phyloP scores from a whole-genome alignment of 352 stramenopile species.

The Phytopythium delawarense region DNA sequence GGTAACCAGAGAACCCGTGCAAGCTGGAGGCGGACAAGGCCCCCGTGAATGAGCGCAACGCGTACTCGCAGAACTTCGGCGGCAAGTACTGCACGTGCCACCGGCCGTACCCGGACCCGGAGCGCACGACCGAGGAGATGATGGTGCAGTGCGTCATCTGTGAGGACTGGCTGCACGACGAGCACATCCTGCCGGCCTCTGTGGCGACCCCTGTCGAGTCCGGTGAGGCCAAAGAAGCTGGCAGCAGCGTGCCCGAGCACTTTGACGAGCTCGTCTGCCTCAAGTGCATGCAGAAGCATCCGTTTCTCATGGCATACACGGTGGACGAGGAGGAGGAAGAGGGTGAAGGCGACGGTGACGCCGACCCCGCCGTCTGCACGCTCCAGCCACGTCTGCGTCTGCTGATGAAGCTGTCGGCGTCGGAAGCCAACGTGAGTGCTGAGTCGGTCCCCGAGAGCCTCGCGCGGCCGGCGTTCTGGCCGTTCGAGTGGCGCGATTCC shows the following conservation, averaged over 20 bases:
- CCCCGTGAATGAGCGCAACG: constrained; percentile 44
- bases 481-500: constrained; percentile 47
- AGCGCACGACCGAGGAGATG: constrained; percentile 54
- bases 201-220: not conserved
- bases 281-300: constrained; percentile 57
- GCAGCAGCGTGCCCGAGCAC: constrained; percentile 14
- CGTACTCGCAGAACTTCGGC: constrained; percentile 71
- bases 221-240: not conserved
- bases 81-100: constrained; percentile 69
- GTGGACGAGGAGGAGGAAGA: constrained; percentile 16
- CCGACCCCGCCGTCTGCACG: not conserved
- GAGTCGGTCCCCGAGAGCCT: not conserved
- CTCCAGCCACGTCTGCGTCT: constrained; percentile 3
- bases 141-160: constrained; percentile 80
- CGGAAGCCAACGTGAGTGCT: constrained; percentile 1
- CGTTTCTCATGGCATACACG: constrained; percentile 60
- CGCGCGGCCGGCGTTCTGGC: constrained; percentile 59
- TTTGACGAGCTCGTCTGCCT: constrained; percentile 72
- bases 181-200: constrained; percentile 40
- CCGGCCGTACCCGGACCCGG: constrained; percentile 69
- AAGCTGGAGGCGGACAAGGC: constrained; percentile 53
- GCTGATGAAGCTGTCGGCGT: constrained; percentile 7
- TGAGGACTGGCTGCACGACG: constrained; percentile 77
- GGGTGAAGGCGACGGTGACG: constrained; percentile 5
- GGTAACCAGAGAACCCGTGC: constrained; percentile 33